Conservation (phyloP, 2,329 filamentous ascomycete genomes). For the Pseudogymnoascus sp. region DNA sequence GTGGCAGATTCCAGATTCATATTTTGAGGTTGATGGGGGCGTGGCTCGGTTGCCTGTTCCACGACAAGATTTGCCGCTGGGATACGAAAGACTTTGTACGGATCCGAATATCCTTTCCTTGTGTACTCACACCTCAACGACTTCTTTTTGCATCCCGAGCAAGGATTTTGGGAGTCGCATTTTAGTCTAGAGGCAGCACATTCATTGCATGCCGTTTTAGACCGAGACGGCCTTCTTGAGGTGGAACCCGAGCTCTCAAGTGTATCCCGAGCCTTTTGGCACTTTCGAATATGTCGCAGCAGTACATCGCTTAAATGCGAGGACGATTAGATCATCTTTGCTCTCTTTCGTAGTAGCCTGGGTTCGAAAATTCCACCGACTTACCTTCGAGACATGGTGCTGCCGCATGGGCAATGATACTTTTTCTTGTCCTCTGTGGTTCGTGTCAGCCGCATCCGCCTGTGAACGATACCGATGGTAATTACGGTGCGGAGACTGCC, state of each 20-base stretch:
- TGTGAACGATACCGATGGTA: background rate
- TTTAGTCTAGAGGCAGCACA: background rate
- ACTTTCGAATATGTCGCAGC: background rate
- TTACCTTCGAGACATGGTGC: background rate
- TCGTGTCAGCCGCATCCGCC: background rate
- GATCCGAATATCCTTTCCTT: background rate
- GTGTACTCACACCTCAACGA: background rate
- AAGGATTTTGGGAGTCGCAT: background rate
- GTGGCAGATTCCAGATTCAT: background rate
- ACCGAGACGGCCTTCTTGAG: background rate
- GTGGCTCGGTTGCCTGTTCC: background rate
- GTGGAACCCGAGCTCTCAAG: background rate
- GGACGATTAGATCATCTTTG: background rate
- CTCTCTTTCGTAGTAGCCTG: background rate
- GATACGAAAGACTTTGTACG: constrained; percentile 1
- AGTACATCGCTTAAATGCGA: background rate
- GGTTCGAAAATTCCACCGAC: background rate
- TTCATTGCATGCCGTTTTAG: background rate
- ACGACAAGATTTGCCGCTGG: background rate
- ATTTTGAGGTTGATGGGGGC: background rate
- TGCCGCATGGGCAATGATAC: constrained; percentile 1
- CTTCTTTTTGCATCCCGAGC: background rate
- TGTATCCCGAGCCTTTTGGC: background rate
- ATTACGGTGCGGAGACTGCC: background rate
- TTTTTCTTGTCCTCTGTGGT: background rate